Evolutionary conservation across 2,329 filamentous ascomycete species (phyloP).

Genomic region (Trichoderma lentiforme): DNA sequence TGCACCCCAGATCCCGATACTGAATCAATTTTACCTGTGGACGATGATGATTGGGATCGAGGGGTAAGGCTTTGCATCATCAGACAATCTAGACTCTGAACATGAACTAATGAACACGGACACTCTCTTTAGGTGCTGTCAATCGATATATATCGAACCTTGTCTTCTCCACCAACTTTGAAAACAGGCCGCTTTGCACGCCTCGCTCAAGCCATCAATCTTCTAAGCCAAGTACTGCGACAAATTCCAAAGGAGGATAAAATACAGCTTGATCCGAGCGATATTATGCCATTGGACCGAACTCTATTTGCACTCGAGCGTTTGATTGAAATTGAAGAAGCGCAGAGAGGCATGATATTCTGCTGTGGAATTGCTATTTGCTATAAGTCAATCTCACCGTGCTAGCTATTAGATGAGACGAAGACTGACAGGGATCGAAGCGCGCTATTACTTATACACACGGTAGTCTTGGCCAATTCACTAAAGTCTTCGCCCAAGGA

Average conservation of each 20-base stretch:
- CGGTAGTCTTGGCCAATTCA: neutral
- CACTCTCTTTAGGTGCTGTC: neutral
- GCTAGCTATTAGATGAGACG: neutral
- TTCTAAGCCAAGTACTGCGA: neutral
- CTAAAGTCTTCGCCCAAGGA: neutral
- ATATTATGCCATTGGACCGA: neutral
- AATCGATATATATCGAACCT: neutral
- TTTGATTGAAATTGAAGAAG: neutral
- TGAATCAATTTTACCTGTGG: neutral
- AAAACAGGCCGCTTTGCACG: neutral
- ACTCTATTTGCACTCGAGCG: neutral
- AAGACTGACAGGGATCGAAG: neutral
- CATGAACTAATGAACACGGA: neutral
- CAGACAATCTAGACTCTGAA: neutral
- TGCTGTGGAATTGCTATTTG: neutral
- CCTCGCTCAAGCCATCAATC: neutral
- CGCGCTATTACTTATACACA: neutral
- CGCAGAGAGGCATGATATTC: neutral
- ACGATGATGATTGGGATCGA: neutral
- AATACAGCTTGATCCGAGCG: neutral
- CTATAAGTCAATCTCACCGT: neutral
- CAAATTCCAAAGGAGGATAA: neutral
- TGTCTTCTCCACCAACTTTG: neutral
- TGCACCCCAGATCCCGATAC: neutral
- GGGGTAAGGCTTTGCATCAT: neutral